phyloP scores from a whole-genome alignment of 257 asterid species.

The Lithospermum erythrorhizon region DNA sequence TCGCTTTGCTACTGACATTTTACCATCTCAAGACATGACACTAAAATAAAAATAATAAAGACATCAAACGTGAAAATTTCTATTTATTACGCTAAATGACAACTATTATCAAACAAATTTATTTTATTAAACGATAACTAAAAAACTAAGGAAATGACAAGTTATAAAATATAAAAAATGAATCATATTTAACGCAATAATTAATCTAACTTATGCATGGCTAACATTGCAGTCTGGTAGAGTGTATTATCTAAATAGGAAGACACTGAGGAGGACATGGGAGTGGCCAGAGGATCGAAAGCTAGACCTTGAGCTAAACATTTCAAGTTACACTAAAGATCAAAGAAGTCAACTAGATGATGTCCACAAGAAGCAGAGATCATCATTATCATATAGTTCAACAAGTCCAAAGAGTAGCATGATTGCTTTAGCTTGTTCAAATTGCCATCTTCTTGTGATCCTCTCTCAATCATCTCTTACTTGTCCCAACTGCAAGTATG shows the following conservation, averaged over 20 bases:
- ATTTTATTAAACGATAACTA: no score
- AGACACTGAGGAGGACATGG: conserved; percentile 39
- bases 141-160: no score
- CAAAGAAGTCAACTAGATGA: conserved; percentile 3
- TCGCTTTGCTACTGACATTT: no score
- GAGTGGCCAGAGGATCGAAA: conserved; percentile 33
- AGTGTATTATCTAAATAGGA: conserved; percentile 43
- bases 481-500: conserved; percentile 59
- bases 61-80: no score
- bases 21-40: no score
- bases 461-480: conserved; percentile 37
- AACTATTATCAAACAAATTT: no score
- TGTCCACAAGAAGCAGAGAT: conserved; percentile 3
- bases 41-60: no score
- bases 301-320: conserved; percentile 44
- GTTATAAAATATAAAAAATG: no score
- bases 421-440: conserved; percentile 51
- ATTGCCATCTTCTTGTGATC: conserved; percentile 51
- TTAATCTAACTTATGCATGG: background rate
- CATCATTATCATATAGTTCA: conserved; percentile 6
- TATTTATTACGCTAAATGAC: no score
- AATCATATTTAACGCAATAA: no score
- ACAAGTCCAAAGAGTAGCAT: conserved; percentile 10
- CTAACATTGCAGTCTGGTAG: conserved; percentile 30
- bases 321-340: conserved; percentile 17